Percentiles rank a stretch among this genome's conserved stretches.
phyloP scores from a whole-genome alignment of 2,329 filamentous ascomycete species.

The Fusarium albidum region DNA sequence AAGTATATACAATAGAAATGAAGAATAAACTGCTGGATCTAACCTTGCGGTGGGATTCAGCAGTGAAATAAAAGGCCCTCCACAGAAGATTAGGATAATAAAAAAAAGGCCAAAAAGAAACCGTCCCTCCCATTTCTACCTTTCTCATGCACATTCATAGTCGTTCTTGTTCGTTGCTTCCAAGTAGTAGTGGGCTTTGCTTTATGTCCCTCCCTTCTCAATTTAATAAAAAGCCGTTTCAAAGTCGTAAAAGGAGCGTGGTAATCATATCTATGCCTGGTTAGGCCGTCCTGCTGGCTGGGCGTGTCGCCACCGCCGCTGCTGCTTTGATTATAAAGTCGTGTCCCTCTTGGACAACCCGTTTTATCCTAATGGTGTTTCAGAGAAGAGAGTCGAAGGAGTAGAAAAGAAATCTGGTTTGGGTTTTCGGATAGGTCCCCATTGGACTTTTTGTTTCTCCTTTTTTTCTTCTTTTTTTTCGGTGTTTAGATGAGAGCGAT shows the following conservation, averaged over 20 bases:
- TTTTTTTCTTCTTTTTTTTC: too few relatives aligned
- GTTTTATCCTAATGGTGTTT: conserved; percentile 17
- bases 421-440: conserved; percentile 1
- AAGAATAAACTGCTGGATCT: conserved; percentile 3
- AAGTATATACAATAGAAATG: conserved; percentile 33
- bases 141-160: conserved; percentile 8
- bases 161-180: neutral
- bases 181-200: conserved; percentile 3
- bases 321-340: conserved; percentile 22
- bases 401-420: conserved; percentile 14
- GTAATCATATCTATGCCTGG: conserved; percentile 6
- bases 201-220: neutral
- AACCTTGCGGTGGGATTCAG: conserved; percentile 1
- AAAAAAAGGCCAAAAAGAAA: conserved; percentile 2
- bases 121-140: conserved; percentile 8
- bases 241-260: conserved; percentile 25
- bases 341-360: conserved; percentile 15
- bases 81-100: conserved; percentile 22
- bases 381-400: conserved; percentile 17
- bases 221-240: neutral
- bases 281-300: conserved; percentile 6
- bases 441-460: neutral
- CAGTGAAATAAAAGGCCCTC: conserved; percentile 3
- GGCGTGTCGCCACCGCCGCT: conserved; percentile 1
- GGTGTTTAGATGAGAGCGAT: conserved; percentile 47